Evolutionary conservation across 164 flowering plant genomes (phyloP).

Genomic region (Magnolia changhungtana): DNA sequence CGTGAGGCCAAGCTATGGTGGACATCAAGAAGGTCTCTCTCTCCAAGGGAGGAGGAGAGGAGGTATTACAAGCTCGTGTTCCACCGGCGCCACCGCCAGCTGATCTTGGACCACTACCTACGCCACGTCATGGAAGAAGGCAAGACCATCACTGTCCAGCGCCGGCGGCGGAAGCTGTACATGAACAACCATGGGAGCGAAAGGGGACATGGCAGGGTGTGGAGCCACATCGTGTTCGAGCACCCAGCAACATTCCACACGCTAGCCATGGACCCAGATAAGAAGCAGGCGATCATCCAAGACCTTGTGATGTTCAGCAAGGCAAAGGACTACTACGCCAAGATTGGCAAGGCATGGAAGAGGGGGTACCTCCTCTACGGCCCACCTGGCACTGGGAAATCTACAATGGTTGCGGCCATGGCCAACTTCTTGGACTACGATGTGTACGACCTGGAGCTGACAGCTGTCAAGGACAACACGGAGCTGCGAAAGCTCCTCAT

Average conservation of each 20-base stretch:
- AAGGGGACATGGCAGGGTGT: slow-evolving; percentile 27
- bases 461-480: slow-evolving; percentile 49
- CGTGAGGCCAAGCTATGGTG: slow-evolving; percentile 42
- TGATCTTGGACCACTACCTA: slow-evolving; percentile 39
- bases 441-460: slow-evolving; percentile 62
- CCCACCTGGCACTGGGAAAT: slow-evolving; percentile 66
- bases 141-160: slow-evolving; percentile 29
- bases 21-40: slow-evolving; percentile 23
- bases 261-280: slow-evolving; percentile 48
- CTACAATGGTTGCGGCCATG: slow-evolving; percentile 68
- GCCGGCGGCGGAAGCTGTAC: slow-evolving; percentile 54
- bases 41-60: slow-evolving; percentile 25
- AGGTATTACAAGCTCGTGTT: slow-evolving; percentile 41
- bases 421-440: slow-evolving; percentile 54
- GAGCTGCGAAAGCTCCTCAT: slow-evolving; percentile 52
- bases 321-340: slow-evolving; percentile 47
- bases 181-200: slow-evolving; percentile 35
- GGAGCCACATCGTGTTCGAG: slow-evolving; percentile 55
- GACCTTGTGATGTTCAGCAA: slow-evolving; percentile 45
- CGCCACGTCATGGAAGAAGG: slow-evolving; percentile 43
- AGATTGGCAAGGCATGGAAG: slow-evolving; percentile 61
- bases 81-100: slow-evolving; percentile 37
- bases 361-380: slow-evolving; percentile 62
- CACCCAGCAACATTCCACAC: slow-evolving; percentile 61
- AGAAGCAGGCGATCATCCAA: slow-evolving; percentile 47